Percentiles rank a stretch among this genome's conserved stretches.
Evolutionary conservation across 2,329 filamentous ascomycete species (phyloP).

Genomic region (Cladosporium sp.): DNA sequence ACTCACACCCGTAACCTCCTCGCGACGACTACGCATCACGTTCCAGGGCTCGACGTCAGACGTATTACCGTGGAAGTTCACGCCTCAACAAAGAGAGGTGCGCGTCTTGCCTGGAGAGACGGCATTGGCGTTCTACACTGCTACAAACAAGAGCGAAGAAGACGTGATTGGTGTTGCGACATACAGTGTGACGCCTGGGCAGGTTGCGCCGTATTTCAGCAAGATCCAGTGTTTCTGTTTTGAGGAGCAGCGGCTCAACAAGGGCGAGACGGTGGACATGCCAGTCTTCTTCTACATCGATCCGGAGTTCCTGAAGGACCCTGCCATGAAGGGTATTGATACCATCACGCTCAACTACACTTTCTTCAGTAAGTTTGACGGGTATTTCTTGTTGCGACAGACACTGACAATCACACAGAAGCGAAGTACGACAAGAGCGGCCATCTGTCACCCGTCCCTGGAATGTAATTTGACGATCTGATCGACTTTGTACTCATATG

Average conservation of each 20-base stretch:
- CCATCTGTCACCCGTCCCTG: constrained; percentile 54
- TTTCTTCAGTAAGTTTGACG: constrained; percentile 76
- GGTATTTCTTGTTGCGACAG: neutral
- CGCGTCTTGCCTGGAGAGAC: constrained; percentile 93
- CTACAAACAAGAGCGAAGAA: constrained; percentile 74
- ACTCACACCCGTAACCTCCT: constrained; percentile 71
- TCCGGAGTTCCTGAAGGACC: constrained; percentile 84
- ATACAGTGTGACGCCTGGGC: constrained; percentile 91
- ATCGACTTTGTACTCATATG: neutral
- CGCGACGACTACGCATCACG: constrained; percentile 84
- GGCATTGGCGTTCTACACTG: constrained; percentile 93
- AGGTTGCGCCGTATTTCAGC: constrained; percentile 95
- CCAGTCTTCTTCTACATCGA: constrained; percentile 99
- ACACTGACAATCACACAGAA: constrained; percentile 46
- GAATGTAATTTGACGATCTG: constrained; percentile 12
- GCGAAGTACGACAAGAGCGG: constrained; percentile 80
- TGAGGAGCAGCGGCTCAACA: constrained; percentile 86
- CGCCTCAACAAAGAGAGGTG: constrained; percentile 93
- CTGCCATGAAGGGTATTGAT: constrained; percentile 89
- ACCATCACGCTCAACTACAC: constrained; percentile 96
- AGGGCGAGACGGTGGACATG: constrained; percentile 97
- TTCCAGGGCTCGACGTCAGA: constrained; percentile 96
- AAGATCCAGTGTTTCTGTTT: constrained; percentile 99
- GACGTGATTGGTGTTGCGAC: constrained; percentile 98
- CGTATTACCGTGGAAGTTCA: constrained; percentile 94